Conservation (phyloP, 371 early-diverging fungal species). For the Mucor mucedo region DNA sequence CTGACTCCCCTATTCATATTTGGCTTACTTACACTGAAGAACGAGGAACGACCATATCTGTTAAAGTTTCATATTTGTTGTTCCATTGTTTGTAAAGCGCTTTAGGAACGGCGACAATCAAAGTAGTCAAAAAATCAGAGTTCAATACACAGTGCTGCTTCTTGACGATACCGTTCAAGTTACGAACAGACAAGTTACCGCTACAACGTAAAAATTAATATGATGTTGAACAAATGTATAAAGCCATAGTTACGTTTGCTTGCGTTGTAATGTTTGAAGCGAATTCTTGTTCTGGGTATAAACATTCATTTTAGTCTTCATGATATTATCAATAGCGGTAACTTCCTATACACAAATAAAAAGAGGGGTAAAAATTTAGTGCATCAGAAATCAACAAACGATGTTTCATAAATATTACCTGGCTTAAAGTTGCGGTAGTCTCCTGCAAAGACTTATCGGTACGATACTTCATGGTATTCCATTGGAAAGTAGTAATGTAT, state of each 20-base stretch:
- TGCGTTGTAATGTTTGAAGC: conserved; percentile 80
- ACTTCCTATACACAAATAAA: conserved; percentile 69
- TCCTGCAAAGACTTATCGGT: conserved; percentile 91
- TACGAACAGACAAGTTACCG: conserved; percentile 90
- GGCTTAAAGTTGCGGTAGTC: conserved; percentile 72
- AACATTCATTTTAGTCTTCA: conserved; percentile 85
- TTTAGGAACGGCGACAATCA: conserved; percentile 95
- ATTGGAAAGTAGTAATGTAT: conserved; percentile 83
- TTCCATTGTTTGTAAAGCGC: conserved; percentile 80
- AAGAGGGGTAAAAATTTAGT: conserved; percentile 1
- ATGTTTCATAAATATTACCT: conserved; percentile 36
- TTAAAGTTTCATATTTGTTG: conserved; percentile 84
- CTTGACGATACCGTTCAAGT: conserved; percentile 86
- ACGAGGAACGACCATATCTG: conserved; percentile 95
- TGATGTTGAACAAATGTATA: not conserved
- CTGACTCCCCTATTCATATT: not conserved
- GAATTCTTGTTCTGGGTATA: conserved; percentile 85
- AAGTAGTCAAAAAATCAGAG: conserved; percentile 91
- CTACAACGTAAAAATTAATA: conserved; percentile 39
- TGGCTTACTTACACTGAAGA: conserved; percentile 75
- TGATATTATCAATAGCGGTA: conserved; percentile 78
- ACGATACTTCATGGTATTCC: conserved; percentile 97
- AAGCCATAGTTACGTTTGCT: conserved; percentile 65
- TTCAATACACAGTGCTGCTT: conserved; percentile 89
- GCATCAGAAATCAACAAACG: not conserved